Percentiles rank a stretch among this genome's conserved stretches.
Evolutionary conservation across 140 eudicot species (phyloP).

Genomic region (Flaveria floridana): DNA sequence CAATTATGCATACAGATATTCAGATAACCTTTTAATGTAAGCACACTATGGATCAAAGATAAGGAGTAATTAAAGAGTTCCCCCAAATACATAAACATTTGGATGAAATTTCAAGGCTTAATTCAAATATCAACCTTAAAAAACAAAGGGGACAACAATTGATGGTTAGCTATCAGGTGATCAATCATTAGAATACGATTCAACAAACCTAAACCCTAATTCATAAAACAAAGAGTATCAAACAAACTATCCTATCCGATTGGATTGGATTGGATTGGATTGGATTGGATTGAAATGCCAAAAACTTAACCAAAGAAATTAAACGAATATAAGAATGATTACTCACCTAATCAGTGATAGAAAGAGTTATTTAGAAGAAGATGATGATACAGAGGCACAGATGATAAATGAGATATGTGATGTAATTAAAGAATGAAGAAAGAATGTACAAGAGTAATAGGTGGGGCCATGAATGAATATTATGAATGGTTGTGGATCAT

Average conservation of each 20-base stretch:
- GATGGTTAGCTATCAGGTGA: no score
- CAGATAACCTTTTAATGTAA: constrained; percentile 4
- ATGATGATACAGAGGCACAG: background rate
- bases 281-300: background rate
- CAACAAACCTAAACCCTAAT: no score
- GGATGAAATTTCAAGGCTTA: constrained; percentile 1
- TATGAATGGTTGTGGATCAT: constrained; percentile 47
- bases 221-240: background rate
- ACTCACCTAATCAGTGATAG: constrained; percentile 33
- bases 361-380: background rate
- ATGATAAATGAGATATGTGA: no score
- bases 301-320: background rate
- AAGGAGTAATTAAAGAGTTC: background rate
- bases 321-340: background rate
- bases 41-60: background rate
- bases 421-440: background rate
- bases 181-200: no score
- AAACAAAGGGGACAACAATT: no score
- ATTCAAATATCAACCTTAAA: background rate
- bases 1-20: background rate
- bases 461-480: constrained; percentile 46
- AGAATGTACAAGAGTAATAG: constrained; percentile 11
- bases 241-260: background rate
- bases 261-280: background rate
- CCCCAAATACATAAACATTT: background rate